Percentiles rank a stretch among this genome's conserved stretches.
Evolutionary conservation across 2,329 filamentous ascomycete species (phyloP).

Genomic region (Venturia pyrina): DNA sequence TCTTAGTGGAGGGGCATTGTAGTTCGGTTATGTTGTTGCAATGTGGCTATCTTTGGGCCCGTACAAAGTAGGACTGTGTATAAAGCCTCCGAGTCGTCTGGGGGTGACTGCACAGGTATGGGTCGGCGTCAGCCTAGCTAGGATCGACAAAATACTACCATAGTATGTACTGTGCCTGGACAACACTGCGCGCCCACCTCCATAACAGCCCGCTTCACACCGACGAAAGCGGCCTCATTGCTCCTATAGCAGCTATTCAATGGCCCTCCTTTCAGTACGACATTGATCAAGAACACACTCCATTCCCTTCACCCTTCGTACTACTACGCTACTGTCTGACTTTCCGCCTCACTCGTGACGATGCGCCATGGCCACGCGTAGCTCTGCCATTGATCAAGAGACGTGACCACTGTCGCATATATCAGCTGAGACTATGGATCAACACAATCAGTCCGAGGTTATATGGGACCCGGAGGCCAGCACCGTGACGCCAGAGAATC

Average conservation of each 20-base stretch:
- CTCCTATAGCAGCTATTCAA: not conserved
- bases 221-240: not conserved
- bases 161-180: too few species aligned
- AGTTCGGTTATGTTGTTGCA: not conserved
- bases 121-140: not conserved
- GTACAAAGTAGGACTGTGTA: too few species aligned
- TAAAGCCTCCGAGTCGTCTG: not conserved
- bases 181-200: not conserved
- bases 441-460: not conserved
- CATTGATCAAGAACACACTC: not conserved
- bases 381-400: not conserved
- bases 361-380: constrained; percentile 4
- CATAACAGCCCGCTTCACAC: not conserved
- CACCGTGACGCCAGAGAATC: not conserved
- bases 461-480: not conserved
- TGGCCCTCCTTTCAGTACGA: not conserved
- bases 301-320: not conserved
- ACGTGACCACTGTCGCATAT: not conserved
- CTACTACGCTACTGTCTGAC: not conserved
- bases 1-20: too few species aligned
- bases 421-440: not conserved
- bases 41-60: not conserved
- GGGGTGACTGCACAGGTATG: not conserved
- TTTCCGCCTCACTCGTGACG: not conserved
- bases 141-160: not conserved